Base-by-base conservation (phyloP, 805 yeast species). In the Yamadazyma insecticola region DNA sequence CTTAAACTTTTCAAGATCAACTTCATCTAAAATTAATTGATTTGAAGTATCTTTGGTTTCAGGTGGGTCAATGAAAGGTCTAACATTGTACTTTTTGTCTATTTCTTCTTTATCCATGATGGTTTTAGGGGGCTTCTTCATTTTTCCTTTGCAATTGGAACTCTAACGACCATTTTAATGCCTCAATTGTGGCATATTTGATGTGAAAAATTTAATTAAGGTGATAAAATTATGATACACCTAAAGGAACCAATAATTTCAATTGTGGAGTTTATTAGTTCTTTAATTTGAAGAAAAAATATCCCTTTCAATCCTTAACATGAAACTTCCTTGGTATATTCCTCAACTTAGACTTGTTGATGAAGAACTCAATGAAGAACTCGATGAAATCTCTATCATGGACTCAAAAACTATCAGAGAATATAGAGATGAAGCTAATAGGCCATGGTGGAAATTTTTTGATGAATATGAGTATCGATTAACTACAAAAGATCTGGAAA, bases 401-500 rank as follows among this genome's bases (percentile, higher is more conserved):
- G n/a, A n/a, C n/a, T n/a, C n/a, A n/a, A n/a, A n/a, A n/a, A n/a
- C 24, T 4, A 24, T 33, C 12, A 33, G 24, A 22, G 42, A 38
- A 25, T 38, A 63, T 44, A 54, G 78, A 39, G 78, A 74, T 45
- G 78, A 72, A 47, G 74, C 75, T 6, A 47, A 67, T 38, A 57
- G 76, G 29, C 60, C 65, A 21, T 72, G 76, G 73, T 69, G 59
- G 58, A 61, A 60, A 17, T 70, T 55, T 36, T 72, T 71, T 25
- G 60, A 56, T 35, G 60, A 56, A 37, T 56, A 48, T 33, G 60
- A 56, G 32, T 54, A 56, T 37, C 33, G 60, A 13, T 27, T 35
- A 23, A 47, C 46, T 21, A 41, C 39, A 24, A 21, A 33, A 11
- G 43, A 41, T 12, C 34, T 50, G 36, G 40, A 30, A 33, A 40